Conservation (phyloP, 176 grass and related monocot genomes). For the Cenchrus purpureus region DNA sequence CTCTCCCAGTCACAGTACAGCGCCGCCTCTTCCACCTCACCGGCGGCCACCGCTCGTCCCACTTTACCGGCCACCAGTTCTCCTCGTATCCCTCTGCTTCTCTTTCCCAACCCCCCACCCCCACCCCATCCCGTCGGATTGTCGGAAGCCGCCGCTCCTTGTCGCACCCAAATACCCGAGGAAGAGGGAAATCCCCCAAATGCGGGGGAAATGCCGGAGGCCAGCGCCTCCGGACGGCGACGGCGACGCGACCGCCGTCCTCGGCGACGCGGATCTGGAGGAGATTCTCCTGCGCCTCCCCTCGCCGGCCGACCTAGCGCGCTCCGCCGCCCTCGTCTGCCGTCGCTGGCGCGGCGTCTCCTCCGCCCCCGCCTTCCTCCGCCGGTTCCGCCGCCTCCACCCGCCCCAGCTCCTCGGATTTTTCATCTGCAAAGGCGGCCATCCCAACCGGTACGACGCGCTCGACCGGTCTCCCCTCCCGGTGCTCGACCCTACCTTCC, state of each 20-base stretch:
- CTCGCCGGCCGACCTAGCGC: neutral
- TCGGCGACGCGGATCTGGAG: neutral
- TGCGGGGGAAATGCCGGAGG: neutral
- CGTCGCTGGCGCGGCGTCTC: neutral
- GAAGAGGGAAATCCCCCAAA: neutral
- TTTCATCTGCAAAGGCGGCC: slow-evolving; percentile 20
- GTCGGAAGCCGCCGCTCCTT: neutral
- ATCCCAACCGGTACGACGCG: neutral
- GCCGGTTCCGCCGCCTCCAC: neutral
- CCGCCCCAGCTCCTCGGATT: slow-evolving; percentile 22
- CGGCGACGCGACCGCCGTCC: slow-evolving; percentile 12
- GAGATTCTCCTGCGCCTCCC: slow-evolving; percentile 38
- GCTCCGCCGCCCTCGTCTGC: neutral
- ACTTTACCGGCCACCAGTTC: neutral
- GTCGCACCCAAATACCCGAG: too few species aligned
- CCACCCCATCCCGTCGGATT: too few species aligned
- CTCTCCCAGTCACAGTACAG: too few species aligned
- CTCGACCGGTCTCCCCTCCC: neutral
- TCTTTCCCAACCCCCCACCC: neutral
- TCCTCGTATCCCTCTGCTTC: neutral
- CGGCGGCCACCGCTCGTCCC: neutral
- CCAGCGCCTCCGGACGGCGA: neutral
- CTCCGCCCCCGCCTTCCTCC: neutral
- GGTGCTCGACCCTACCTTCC: slow-evolving; percentile 20
- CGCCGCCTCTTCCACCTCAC: neutral